Conservation (phyloP, 2,329 filamentous ascomycete species). For the Scytalidium sp. region DNA sequence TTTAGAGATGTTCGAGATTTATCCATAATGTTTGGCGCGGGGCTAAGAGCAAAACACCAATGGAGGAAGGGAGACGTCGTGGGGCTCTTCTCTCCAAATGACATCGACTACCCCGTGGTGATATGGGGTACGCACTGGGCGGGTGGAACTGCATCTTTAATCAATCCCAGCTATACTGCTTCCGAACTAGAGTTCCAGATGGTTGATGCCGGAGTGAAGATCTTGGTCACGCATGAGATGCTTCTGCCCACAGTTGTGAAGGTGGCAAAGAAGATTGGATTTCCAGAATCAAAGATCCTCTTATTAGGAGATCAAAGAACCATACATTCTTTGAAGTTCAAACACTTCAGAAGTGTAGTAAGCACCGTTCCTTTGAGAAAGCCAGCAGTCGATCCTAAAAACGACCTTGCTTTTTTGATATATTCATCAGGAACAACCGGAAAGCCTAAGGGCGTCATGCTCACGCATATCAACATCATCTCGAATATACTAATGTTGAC, state of each 20-base stretch:
- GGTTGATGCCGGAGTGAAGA: conserved; percentile 68
- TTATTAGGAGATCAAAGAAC: conserved; percentile 68
- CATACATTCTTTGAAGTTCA: conserved; percentile 45
- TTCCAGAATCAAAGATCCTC: conserved; percentile 67
- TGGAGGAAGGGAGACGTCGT: conserved; percentile 81
- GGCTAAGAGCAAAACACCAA: conserved; percentile 66
- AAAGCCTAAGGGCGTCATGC: conserved; percentile 79
- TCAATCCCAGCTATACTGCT: conserved; percentile 79
- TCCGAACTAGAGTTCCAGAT: conserved; percentile 83
- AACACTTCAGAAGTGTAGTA: conserved; percentile 59
- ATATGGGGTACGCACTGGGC: conserved; percentile 79
- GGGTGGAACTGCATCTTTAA: conserved; percentile 72
- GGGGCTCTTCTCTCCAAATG: conserved; percentile 76
- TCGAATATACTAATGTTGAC: conserved; percentile 39
- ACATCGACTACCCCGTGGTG: conserved; percentile 71
- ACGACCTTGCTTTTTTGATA: conserved; percentile 65
- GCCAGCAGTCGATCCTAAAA: conserved; percentile 37
- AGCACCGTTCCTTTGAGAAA: conserved; percentile 57
- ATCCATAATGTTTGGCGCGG: conserved; percentile 70
- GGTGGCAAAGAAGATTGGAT: conserved; percentile 64
- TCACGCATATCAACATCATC: conserved; percentile 21
- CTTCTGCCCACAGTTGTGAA: conserved; percentile 60
- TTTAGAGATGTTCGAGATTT: conserved; percentile 60
- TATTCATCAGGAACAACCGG: conserved; percentile 82
- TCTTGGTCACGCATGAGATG: conserved; percentile 66